These are phyloP conservation scores for Bruguiera sexangula DNA, from an alignment of 345 rosid genomes.

Conservation along the genomic window DNA sequence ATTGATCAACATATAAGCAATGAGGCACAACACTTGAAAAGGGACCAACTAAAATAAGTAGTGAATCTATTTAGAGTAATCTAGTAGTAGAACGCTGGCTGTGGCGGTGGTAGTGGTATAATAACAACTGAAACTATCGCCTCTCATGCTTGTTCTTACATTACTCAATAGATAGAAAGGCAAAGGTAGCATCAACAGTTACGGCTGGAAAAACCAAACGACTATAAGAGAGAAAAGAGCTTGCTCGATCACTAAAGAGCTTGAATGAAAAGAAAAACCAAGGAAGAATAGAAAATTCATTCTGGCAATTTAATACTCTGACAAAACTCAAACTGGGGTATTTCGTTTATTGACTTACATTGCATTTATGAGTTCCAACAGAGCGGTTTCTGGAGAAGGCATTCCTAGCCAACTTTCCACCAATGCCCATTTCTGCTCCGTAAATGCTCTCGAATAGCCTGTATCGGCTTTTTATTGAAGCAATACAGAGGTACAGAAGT, in stretches of 20 bases:
- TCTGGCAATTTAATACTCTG: neutral
- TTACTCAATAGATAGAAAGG: too few relatives aligned
- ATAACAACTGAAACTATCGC: too few relatives aligned
- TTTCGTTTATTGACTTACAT: constrained; percentile 31
- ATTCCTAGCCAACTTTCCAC: constrained; percentile 61
- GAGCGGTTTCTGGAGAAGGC: constrained; percentile 66
- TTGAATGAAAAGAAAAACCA: neutral
- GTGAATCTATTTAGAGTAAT: too few relatives aligned
- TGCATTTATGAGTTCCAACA: constrained; percentile 35
- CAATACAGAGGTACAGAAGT: constrained; percentile 24
- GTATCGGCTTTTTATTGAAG: constrained; percentile 30
- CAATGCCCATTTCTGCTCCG: constrained; percentile 61
- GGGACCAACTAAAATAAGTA: too few relatives aligned
- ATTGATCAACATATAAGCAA: constrained; percentile 9
- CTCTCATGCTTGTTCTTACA: too few relatives aligned
- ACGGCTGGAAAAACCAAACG: too few relatives aligned
- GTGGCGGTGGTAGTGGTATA: too few relatives aligned
- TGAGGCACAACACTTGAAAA: too few relatives aligned
- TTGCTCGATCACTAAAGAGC: too few relatives aligned
- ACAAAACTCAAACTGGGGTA: neutral
- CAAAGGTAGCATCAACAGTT: too few relatives aligned
- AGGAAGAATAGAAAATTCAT: neutral
- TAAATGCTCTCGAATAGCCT: constrained; percentile 15
- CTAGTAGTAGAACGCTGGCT: too few relatives aligned
- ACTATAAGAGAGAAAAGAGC: too few relatives aligned